Conservation (phyloP, 495 filamentous ascomycete species). For the Penicillium ochrochloron region DNA sequence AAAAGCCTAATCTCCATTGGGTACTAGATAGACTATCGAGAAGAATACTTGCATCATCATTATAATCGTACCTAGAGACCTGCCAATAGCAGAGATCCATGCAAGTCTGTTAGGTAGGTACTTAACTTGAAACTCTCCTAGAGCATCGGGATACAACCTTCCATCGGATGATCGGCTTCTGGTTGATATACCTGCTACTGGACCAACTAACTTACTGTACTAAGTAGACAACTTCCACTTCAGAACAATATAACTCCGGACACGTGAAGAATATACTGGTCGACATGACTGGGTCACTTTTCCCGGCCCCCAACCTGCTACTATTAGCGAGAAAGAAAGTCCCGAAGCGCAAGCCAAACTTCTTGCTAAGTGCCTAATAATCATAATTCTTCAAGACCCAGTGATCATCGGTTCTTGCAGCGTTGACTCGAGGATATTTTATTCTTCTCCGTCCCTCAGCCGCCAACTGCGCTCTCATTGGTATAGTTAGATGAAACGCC, state of each 20-base stretch:
- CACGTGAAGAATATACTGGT: background rate
- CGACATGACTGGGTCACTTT: background rate
- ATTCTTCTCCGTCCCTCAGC: no score
- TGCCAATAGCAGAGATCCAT: background rate
- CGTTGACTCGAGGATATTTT: no score
- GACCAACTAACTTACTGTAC: no score
- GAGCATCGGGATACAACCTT: background rate
- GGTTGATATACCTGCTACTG: background rate
- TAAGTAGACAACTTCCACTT: no score
- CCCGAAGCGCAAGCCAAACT: no score
- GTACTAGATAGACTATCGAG: background rate
- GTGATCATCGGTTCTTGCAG: no score
- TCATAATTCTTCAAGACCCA: no score
- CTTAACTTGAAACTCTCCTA: background rate
- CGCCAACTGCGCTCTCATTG: no score
- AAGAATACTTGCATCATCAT: background rate
- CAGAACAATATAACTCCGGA: no score
- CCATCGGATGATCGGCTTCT: background rate
- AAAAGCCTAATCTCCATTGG: background rate
- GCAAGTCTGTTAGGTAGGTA: background rate
- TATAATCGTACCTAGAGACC: background rate
- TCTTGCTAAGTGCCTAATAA: no score
- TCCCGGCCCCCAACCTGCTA: background rate
- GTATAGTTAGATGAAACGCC: no score
- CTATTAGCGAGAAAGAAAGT: background rate